These are phyloP conservation scores for Tetrahymena borealis DNA, from an alignment of 73 alveolate species.

Conservation along the genomic window DNA sequence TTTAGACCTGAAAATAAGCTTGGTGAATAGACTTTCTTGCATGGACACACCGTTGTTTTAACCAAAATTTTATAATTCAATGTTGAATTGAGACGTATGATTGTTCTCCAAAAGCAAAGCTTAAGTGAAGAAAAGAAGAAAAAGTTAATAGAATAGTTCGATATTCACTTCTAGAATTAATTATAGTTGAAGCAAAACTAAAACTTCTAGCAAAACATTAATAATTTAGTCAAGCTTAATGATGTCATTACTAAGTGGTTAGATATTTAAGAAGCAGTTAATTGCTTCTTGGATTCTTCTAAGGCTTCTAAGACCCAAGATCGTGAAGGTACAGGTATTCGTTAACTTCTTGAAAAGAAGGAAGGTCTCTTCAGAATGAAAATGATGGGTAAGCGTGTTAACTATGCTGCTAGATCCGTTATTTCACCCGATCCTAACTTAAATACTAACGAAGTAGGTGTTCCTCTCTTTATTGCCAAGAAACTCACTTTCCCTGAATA, in stretches of 20 bases:
- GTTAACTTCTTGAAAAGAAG: constrained; percentile 93
- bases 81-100: constrained; percentile 28
- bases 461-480: constrained; percentile 94
- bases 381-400: constrained; percentile 99
- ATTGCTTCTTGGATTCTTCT: constrained; percentile 87
- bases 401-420: constrained; percentile 97
- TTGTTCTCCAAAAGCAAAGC: background rate
- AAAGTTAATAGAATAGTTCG: background rate
- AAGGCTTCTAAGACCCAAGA: constrained; percentile 84
- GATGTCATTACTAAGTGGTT: constrained; percentile 79
- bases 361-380: constrained; percentile 99
- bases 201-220: background rate
- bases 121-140: background rate
- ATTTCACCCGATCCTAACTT: constrained; percentile 98
- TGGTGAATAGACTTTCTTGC: constrained; percentile 28
- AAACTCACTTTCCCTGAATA: constrained; percentile 94
- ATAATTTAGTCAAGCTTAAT: constrained; percentile 18
- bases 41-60: constrained; percentile 38
- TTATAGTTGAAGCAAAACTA: background rate
- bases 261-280: constrained; percentile 82
- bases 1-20: constrained; percentile 45
- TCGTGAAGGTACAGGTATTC: constrained; percentile 91
- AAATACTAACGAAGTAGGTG: constrained; percentile 97
- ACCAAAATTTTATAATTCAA: constrained; percentile 33
- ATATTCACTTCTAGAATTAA: background rate